These are phyloP conservation scores for Magnusiomyces ingens DNA, from an alignment of 1,139 yeast genomes.

Conservation along the genomic window DNA sequence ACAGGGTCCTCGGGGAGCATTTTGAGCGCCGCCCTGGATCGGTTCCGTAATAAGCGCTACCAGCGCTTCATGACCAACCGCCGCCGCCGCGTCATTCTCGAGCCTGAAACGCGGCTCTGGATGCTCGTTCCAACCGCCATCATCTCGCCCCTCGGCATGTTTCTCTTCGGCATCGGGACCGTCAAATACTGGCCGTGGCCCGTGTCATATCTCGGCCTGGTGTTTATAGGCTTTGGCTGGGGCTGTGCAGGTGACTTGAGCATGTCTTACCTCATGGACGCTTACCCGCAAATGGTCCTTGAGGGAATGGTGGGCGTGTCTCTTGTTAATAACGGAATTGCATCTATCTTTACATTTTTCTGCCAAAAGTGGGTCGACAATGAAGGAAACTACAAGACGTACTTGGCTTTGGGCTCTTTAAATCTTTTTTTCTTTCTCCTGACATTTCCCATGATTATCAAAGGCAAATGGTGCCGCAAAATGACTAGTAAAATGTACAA, in stretches of 20 bases:
- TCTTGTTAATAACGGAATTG: constrained; percentile 69
- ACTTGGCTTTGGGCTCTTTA: constrained; percentile 65
- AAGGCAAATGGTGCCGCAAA: constrained; percentile 63
- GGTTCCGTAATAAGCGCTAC: too few species aligned
- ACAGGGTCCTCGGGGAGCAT: too few species aligned
- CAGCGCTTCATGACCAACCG: too few species aligned
- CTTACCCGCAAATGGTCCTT: constrained; percentile 55
- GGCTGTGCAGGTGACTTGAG: constrained; percentile 51
- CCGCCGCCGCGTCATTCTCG: constrained; percentile 50
- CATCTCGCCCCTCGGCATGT: constrained; percentile 66
- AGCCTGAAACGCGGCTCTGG: constrained; percentile 76
- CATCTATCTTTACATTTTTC: constrained; percentile 70
- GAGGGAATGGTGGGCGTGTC: constrained; percentile 88
- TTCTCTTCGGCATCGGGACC: constrained; percentile 77
- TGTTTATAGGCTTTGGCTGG: constrained; percentile 52
- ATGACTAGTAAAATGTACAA: constrained; percentile 57
- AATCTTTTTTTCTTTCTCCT: constrained; percentile 57
- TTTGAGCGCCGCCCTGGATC: too few species aligned
- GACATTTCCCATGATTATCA: constrained; percentile 61
- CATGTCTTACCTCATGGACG: constrained; percentile 51
- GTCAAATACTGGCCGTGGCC: constrained; percentile 59
- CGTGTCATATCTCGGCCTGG: constrained; percentile 38
- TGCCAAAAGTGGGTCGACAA: constrained; percentile 68
- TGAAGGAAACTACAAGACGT: constrained; percentile 63
- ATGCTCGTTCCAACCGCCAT: constrained; percentile 60